Evolutionary conservation across 2,329 filamentous ascomycete species (phyloP).

Genomic region (Pseudogymnoascus sp.): DNA sequence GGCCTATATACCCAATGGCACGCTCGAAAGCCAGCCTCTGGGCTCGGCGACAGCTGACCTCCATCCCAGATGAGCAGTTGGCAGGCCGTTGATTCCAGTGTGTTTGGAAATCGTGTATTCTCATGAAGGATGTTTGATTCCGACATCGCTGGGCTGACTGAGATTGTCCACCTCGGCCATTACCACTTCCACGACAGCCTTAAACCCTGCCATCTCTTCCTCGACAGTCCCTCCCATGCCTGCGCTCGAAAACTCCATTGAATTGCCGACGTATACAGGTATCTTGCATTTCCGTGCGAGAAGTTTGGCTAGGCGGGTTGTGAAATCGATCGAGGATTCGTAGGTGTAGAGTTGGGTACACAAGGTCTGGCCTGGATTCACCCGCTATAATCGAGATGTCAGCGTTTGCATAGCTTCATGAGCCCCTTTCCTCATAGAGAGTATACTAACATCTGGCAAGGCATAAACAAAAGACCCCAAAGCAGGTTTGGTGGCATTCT

Average conservation of each 20-base stretch:
- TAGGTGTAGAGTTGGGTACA: slow-evolving; percentile 73
- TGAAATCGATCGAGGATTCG: slow-evolving; percentile 75
- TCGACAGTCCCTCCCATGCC: slow-evolving; percentile 76
- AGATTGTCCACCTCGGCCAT: slow-evolving; percentile 42
- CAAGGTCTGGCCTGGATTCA: slow-evolving; percentile 52
- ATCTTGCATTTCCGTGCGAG: slow-evolving; percentile 64
- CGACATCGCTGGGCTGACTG: background rate
- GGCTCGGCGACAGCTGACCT: background rate
- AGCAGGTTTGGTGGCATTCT: slow-evolving; percentile 42
- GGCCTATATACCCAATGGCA: background rate
- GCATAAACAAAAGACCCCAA: slow-evolving; percentile 93
- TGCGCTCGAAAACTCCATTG: slow-evolving; percentile 66
- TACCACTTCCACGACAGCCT: slow-evolving; percentile 64
- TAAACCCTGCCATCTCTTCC: slow-evolving; percentile 89
- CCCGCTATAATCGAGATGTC: slow-evolving; percentile 20
- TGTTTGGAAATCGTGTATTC: background rate
- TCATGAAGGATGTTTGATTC: background rate
- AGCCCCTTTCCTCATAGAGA: background rate
- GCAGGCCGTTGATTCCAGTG: background rate
- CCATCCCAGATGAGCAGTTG: background rate
- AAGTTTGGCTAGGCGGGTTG: slow-evolving; percentile 75
- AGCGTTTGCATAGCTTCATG: slow-evolving; percentile 6
- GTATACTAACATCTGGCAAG: slow-evolving; percentile 68
- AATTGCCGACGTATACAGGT: slow-evolving; percentile 87
- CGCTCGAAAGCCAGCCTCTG: background rate